phyloP scores from a whole-genome alignment of 495 filamentous ascomycete species.

The Penicillium maclennaniae region DNA sequence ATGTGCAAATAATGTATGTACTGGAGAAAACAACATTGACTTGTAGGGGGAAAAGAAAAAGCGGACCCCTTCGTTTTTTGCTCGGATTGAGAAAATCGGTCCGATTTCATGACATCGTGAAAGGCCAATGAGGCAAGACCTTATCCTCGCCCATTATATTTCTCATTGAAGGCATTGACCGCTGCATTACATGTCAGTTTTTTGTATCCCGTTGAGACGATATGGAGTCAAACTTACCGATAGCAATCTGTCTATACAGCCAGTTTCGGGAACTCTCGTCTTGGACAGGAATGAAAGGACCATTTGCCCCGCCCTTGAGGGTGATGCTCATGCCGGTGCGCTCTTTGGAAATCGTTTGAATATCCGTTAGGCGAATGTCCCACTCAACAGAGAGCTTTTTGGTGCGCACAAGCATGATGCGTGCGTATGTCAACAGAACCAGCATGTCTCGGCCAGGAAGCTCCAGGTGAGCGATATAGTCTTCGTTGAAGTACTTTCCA shows the following conservation, averaged over 20 bases:
- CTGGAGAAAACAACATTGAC: neutral
- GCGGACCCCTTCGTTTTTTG: constrained; percentile 4
- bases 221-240: constrained; percentile 36
- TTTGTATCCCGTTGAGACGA: neutral
- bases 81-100: constrained; percentile 14
- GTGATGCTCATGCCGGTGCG: constrained; percentile 86
- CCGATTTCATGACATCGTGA: constrained; percentile 27
- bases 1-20: constrained; percentile 4
- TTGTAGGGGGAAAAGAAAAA: neutral
- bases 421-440: constrained; percentile 88
- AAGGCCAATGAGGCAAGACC: neutral
- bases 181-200: constrained; percentile 35
- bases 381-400: constrained; percentile 84
- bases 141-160: constrained; percentile 61
- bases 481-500: constrained; percentile 94
- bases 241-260: constrained; percentile 69
- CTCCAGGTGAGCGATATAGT: constrained; percentile 95
- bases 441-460: constrained; percentile 86
- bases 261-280: constrained; percentile 87
- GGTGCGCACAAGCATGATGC: constrained; percentile 85
- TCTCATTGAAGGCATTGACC: constrained; percentile 68
- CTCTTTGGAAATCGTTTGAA: constrained; percentile 96
- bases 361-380: constrained; percentile 92
- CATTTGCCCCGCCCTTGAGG: constrained; percentile 84
- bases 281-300: constrained; percentile 89